Evolutionary conservation across 2,329 filamentous ascomycete species (phyloP).

Genomic region (Dactylella cylindrospora): DNA sequence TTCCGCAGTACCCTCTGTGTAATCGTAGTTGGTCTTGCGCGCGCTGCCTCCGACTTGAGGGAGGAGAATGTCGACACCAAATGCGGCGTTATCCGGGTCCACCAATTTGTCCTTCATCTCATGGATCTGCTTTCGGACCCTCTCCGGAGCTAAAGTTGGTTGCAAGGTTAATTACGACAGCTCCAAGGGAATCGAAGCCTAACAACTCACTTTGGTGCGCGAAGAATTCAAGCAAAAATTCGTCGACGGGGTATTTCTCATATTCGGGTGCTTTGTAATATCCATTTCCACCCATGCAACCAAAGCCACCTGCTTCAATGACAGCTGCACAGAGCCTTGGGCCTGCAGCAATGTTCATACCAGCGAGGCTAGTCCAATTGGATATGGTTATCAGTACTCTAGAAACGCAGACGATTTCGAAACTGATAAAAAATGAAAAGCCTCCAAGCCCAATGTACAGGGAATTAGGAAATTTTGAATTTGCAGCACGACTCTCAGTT

Average conservation of each 20-base stretch:
- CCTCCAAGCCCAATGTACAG: no score
- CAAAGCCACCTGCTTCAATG: constrained; percentile 30
- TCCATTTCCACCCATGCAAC: constrained; percentile 34
- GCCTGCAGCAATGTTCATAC: constrained; percentile 39
- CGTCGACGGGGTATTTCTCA: constrained; percentile 10
- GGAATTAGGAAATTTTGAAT: no score
- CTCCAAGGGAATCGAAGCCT: constrained; percentile 74
- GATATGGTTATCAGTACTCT: background rate
- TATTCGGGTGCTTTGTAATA: constrained; percentile 32
- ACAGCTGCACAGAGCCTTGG: constrained; percentile 32
- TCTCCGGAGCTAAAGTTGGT: constrained; percentile 53
- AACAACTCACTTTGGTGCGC: constrained; percentile 29
- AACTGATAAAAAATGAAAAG: no score
- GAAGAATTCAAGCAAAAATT: constrained; percentile 36
- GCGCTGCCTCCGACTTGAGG: constrained; percentile 83
- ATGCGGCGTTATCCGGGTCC: constrained; percentile 55
- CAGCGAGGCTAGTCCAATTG: constrained; percentile 11
- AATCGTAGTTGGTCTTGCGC: constrained; percentile 91
- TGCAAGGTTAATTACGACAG: constrained; percentile 69
- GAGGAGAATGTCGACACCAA: constrained; percentile 87
- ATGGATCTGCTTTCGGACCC: constrained; percentile 71
- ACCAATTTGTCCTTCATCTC: constrained; percentile 68
- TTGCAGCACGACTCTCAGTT: no score
- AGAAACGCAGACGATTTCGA: no score
- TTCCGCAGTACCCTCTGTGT: constrained; percentile 86